Base-by-base conservation (phyloP, 768 basidiomycete species). In the Rhodocollybia butyracea region DNA sequence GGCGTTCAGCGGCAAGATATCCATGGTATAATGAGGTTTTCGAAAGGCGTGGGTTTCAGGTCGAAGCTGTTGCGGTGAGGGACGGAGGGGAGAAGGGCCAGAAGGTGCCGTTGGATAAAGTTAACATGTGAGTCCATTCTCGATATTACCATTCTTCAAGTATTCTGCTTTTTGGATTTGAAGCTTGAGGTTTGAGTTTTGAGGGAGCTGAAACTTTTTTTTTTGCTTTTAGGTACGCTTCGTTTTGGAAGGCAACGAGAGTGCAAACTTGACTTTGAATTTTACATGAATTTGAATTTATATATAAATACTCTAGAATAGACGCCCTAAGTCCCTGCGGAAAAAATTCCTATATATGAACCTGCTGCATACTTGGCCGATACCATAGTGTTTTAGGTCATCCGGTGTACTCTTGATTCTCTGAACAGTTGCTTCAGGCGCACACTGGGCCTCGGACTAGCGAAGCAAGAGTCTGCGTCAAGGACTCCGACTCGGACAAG, bases 21-120 rank as follows among this genome's bases (percentile, higher is more conserved):
- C 87, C 87, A 4, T 88, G 86, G 87, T 88, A 87, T 64, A 78
- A 76, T 43, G 70, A 78, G 55, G 68, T 75, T 77, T 86, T 87
- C 62, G 70, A 72, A 57, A 65, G 71, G 34, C 70, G 71, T 4
- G 84, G 84, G 0, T 88, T 87, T 69, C 65, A 68, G 5, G 79
- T 87, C 21, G 64, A 71, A 26, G 69, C 80, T 8, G 69, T 88
- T 13, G 77, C 76, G 19, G 73, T 84, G 55, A 72, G 88, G 52
- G n/a, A n/a, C n/a, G n/a, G n/a, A n/a, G n/a, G n/a, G n/a, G n/a
- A n/a, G n/a, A 70, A 77, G 59, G 80, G 82, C 2, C 62, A 71
- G 0, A 66, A 70, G 7, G 66, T 60, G 5, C 79, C 84, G 3
- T 76, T 89, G 50, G 87, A 89, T 66, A 70, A 81, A 56, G 86